Evolutionary conservation across 176 grass and related monocot species (phyloP).

Genomic region (Aechmea fasciata): DNA sequence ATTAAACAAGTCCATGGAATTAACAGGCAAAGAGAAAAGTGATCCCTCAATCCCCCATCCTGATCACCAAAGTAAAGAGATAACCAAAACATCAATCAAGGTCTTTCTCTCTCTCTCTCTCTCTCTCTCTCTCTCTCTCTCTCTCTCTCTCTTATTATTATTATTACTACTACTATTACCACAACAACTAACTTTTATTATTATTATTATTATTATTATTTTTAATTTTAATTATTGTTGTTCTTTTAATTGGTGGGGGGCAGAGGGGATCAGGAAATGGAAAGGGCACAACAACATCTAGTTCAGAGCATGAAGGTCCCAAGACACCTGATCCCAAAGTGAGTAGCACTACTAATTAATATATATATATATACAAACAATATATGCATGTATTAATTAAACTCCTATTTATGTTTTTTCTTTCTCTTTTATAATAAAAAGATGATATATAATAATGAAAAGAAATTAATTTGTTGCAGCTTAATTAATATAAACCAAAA

Average conservation of each 20-base stretch:
- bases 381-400: too few relatives aligned
- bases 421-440: too few relatives aligned
- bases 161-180: not conserved
- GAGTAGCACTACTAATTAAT: constrained; percentile 6
- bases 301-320: constrained; percentile 43
- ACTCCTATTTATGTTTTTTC: too few relatives aligned
- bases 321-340: constrained; percentile 76
- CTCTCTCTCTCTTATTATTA: not conserved
- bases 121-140: not conserved
- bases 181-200: not conserved
- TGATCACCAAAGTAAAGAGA: not conserved
- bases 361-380: constrained; percentile 1
- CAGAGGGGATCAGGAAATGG: constrained; percentile 65
- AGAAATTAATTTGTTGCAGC: too few relatives aligned
- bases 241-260: not conserved
- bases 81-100: constrained; percentile 7
- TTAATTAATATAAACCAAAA: too few relatives aligned
- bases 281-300: constrained; percentile 38
- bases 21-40: not conserved
- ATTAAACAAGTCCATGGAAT: constrained; percentile 6
- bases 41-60: not conserved
- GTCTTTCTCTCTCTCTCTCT: constrained; percentile 11
- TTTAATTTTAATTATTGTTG: not conserved
- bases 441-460: too few relatives aligned
- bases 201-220: not conserved